A percentile compares a stretch with the other conserved stretches of the same genome.
These are phyloP conservation scores for Botrytis porri DNA, from an alignment of 2,329 filamentous ascomycete species.

Conservation along the genomic window DNA sequence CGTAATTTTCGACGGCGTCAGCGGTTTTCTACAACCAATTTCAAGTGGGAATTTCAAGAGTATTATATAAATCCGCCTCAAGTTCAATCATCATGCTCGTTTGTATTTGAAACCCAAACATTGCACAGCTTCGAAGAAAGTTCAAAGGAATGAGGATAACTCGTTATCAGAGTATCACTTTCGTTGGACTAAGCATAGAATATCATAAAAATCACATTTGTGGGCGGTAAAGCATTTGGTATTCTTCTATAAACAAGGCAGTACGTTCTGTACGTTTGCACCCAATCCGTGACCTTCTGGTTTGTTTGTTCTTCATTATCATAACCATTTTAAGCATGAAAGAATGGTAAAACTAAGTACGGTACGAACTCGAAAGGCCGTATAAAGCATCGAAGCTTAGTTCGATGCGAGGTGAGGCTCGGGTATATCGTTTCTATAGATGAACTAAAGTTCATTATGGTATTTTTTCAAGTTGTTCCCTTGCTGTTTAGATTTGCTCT, in stretches of 20 bases:
- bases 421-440: background rate
- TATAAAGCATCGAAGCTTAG: constrained; percentile 6
- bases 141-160: background rate
- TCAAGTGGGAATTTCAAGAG: background rate
- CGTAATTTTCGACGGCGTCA: background rate
- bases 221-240: constrained; percentile 7
- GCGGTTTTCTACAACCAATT: background rate
- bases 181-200: background rate
- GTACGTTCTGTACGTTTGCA: constrained; percentile 11
- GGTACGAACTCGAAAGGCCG: constrained; percentile 1
- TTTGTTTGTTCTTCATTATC: constrained; percentile 15
- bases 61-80: background rate
- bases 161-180: background rate
- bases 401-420: constrained; percentile 5
- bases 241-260: constrained; percentile 16
- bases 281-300: constrained; percentile 6
- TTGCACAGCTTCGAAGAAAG: background rate
- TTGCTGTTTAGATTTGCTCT: constrained; percentile 12
- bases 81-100: background rate
- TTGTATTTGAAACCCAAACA: background rate
- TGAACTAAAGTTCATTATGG: constrained; percentile 11
- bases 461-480: background rate
- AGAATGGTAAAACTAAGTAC: background rate
- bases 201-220: background rate
- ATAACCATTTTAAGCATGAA: constrained; percentile 15